Evolutionary conservation across 306 rosid genomes (phyloP), one percentile per base, ranked within the genome.

Genomic region (Citrullus colocynthis): DNA sequence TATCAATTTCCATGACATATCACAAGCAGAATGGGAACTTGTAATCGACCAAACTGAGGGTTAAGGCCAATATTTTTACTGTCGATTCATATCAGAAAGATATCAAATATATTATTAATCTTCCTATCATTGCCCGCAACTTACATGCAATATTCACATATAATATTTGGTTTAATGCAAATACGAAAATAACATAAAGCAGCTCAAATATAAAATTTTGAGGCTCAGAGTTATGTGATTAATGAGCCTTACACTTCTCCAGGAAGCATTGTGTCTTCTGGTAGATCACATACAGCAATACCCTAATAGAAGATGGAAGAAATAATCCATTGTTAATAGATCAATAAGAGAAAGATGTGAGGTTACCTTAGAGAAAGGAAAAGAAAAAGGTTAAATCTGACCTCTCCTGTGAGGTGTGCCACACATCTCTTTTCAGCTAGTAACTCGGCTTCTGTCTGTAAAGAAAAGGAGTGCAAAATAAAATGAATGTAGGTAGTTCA

Each of bases 381-480:
- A n/a, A 14, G 34, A 20, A 6, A 17, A 21, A 3, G 54, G 20
- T 78, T 42, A 10, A 44, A 76, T 81, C 55, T 87, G 17, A 95
- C 99, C 97, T 92, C 97, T 64, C 99, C 99, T 10, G 85, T 95
- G 78, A 95, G 93, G 84, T 95, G 99, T 84, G 93, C 99, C 63
- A 89, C 96, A 75, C 99, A 92, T 86, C 95, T 87, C 89, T 95
- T 89, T 90, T 95, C 99, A 10, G 99, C 97, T 61, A 90, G 81
- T 77, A 95, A 81, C 86, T 95, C 99, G 70, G 93, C 97, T 91
- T 95, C 99, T 6, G 88, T 89, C 99, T 95, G 91, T 81, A 86
- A 60, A 81, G 79, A 61, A 64, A 20, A 55, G 15, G 24, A 61
- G 45, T 42, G n/a, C 32, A 18, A 14, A 32, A 1, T 5, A 39